Conservation (phyloP, 108 stramenopile genomes). For the Cylindrotheca closterium region DNA sequence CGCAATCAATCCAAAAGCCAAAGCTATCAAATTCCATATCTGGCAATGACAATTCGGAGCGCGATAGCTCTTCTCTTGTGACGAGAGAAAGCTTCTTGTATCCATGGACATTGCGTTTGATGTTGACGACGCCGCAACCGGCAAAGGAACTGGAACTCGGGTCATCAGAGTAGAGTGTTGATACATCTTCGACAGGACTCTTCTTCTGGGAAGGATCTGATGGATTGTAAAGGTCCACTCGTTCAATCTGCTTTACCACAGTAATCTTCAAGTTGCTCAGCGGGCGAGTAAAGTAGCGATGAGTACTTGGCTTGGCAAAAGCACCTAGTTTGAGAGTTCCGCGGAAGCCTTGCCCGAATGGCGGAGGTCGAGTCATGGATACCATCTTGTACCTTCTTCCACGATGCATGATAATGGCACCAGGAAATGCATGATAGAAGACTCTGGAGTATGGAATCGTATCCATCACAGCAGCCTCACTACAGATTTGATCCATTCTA, state of each 20-base stretch:
- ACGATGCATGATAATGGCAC: constrained; percentile 84
- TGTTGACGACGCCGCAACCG: constrained; percentile 73
- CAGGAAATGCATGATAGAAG: constrained; percentile 86
- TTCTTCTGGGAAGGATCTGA: constrained; percentile 5
- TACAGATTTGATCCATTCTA: constrained; percentile 57
- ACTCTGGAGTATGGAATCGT: constrained; percentile 78
- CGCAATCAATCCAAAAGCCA: constrained; percentile 92
- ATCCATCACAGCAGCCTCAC: constrained; percentile 72
- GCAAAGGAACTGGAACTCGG: constrained; percentile 46
- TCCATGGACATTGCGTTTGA: constrained; percentile 78
- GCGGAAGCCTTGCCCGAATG: constrained; percentile 46
- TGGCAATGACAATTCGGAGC: constrained; percentile 83
- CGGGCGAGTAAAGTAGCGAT: constrained; percentile 71
- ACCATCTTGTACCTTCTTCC: constrained; percentile 72
- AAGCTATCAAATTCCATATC: constrained; percentile 91
- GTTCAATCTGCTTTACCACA: constrained; percentile 73
- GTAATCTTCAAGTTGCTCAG: constrained; percentile 69
- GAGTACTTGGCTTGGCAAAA: constrained; percentile 66
- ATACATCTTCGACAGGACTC: constrained; percentile 7
- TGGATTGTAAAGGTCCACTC: constrained; percentile 31
- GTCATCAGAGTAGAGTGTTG: constrained; percentile 11
- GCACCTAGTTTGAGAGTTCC: constrained; percentile 50
- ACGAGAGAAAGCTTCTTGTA: constrained; percentile 77
- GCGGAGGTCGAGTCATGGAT: constrained; percentile 73
- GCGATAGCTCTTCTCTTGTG: constrained; percentile 64